Conservation (phyloP, 2,329 filamentous ascomycete genomes). For the Thelonectria olida region DNA sequence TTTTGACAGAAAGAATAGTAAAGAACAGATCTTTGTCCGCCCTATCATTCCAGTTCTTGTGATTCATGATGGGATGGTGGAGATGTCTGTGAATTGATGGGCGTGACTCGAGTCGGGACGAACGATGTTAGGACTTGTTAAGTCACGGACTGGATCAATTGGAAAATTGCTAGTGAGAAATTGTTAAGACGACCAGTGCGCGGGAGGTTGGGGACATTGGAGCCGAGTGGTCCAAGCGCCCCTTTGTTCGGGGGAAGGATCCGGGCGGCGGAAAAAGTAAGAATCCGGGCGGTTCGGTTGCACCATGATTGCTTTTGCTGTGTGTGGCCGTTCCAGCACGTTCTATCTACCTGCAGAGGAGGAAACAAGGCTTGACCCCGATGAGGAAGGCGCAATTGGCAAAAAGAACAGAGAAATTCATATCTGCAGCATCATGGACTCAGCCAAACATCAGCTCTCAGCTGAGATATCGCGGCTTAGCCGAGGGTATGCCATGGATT, state of each 20-base stretch:
- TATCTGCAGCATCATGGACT: not conserved
- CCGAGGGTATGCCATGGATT: slow-evolving; percentile 43
- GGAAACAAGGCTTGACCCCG: not conserved
- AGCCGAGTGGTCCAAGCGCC: slow-evolving; percentile 41
- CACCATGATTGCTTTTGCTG: slow-evolving; percentile 14
- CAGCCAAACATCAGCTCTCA: not conserved
- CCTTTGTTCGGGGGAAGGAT: slow-evolving; percentile 19
- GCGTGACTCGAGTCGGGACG: slow-evolving; percentile 21
- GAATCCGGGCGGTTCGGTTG: slow-evolving; percentile 5
- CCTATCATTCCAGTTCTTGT: slow-evolving; percentile 69
- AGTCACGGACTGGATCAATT: slow-evolving; percentile 45
- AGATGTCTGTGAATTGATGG: slow-evolving; percentile 27
- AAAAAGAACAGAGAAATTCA: not conserved
- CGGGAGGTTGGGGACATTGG: slow-evolving; percentile 35
- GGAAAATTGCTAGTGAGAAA: slow-evolving; percentile 55
- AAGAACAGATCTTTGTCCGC: slow-evolving; percentile 72
- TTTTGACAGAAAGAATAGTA: slow-evolving; percentile 69
- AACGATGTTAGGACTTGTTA: slow-evolving; percentile 47
- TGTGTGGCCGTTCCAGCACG: slow-evolving; percentile 6
- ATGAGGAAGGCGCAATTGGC: not conserved
- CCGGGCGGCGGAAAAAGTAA: slow-evolving; percentile 20
- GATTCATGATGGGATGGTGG: slow-evolving; percentile 52
- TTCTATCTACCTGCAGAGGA: slow-evolving; percentile 5
- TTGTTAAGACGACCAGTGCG: slow-evolving; percentile 39
- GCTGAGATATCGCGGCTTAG: slow-evolving; percentile 39